Percentiles rank a stretch among this genome's conserved stretches.
Evolutionary conservation across 2,329 filamentous ascomycete genomes (phyloP).

Genomic region (Ceratocystis variospora): DNA sequence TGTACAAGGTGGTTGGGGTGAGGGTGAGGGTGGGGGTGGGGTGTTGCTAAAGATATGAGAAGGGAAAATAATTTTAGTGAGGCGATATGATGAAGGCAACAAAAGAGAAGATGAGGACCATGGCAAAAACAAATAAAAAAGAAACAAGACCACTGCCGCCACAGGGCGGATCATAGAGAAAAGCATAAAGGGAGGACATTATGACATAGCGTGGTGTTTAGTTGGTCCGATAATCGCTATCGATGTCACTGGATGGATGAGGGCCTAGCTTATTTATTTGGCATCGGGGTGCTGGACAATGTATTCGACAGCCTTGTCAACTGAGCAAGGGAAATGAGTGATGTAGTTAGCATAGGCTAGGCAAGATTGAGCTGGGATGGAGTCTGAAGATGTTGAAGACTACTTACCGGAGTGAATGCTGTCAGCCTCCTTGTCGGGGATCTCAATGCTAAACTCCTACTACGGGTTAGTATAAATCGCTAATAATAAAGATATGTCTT

Average conservation of each 20-base stretch:
- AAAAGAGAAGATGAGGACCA: not conserved
- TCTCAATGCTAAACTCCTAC: slow-evolving; percentile 71
- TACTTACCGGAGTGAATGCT: slow-evolving; percentile 79
- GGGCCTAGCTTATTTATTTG: slow-evolving; percentile 35
- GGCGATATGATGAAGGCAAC: no score
- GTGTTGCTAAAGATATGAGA: not conserved
- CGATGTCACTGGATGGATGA: not conserved
- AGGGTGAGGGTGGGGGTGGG: not conserved
- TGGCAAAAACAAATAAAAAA: not conserved
- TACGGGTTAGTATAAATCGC: not conserved
- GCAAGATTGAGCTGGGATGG: not conserved
- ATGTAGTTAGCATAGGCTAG: not conserved
- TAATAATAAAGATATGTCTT: not conserved
- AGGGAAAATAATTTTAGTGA: not conserved
- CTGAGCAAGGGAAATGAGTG: slow-evolving; percentile 32
- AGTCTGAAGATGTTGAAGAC: not conserved
- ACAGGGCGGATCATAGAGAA: not conserved
- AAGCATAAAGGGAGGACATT: not conserved
- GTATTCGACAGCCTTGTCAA: slow-evolving; percentile 90
- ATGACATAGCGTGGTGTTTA: slow-evolving; percentile 2
- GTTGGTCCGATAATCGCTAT: not conserved
- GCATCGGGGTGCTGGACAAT: slow-evolving; percentile 87
- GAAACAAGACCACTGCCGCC: slow-evolving; percentile 5
- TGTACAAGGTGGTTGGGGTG: slow-evolving; percentile 14
- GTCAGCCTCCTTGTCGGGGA: slow-evolving; percentile 94